phyloP scores from a whole-genome alignment of 345 rosid species.

The Erodium maritimum region DNA sequence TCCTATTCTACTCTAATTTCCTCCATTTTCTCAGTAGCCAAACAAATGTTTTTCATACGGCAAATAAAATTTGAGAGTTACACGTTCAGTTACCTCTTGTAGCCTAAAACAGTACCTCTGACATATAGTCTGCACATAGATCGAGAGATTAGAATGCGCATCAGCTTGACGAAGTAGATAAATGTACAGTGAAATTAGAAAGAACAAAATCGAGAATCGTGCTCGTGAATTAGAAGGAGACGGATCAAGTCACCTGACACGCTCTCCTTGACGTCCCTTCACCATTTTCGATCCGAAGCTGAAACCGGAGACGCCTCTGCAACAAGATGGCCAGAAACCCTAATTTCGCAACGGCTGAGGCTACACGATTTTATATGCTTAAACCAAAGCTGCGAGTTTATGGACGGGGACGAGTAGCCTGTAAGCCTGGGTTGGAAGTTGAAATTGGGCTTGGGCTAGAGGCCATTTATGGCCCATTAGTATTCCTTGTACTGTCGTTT shows the following conservation, averaged over 20 bases:
- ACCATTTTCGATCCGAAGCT: constrained; percentile 34
- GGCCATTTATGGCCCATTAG: too few species aligned
- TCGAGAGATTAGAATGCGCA: not conserved
- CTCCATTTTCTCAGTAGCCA: too few species aligned
- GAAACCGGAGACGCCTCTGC: constrained; percentile 3
- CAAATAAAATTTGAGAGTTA: too few species aligned
- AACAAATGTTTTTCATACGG: too few species aligned
- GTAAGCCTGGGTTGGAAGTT: too few species aligned
- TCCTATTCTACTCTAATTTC: too few species aligned
- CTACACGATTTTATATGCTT: too few species aligned
- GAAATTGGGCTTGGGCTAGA: too few species aligned
- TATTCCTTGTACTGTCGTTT: too few species aligned
- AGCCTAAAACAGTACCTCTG: constrained; percentile 72
- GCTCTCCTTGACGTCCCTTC: constrained; percentile 93
- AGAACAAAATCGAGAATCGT: not conserved
- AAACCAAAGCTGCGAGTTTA: too few species aligned
- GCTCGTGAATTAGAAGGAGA: not conserved
- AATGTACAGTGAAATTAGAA: not conserved
- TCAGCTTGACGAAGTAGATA: not conserved
- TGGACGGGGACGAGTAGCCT: too few species aligned
- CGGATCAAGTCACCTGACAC: constrained; percentile 41
- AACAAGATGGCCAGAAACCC: constrained; percentile 1
- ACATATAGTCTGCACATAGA: constrained; percentile 51
- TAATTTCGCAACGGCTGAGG: not conserved
- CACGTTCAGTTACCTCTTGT: constrained; percentile 42